These are phyloP conservation scores for Chlorella variabilis DNA, from an alignment of 163 green algal genomes.

Conservation along the genomic window DNA sequence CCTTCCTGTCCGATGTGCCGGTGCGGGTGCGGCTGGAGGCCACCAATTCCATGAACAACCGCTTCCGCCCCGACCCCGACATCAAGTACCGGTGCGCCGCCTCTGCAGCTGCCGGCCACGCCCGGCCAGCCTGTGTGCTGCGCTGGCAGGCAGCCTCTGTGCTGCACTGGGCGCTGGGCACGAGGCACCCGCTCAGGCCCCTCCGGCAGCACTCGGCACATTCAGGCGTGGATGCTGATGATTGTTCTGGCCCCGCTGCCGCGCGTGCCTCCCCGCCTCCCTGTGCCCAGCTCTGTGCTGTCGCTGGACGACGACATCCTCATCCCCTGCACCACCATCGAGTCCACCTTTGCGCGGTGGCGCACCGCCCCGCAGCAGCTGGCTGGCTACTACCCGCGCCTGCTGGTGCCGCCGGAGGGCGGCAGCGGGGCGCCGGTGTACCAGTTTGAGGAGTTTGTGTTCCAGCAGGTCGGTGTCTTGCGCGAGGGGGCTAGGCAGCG, in stretches of 20 bases:
- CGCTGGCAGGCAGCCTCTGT: background rate
- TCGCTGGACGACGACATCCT: conserved; percentile 67
- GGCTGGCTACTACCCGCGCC: conserved; percentile 61
- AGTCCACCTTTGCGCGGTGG: conserved; percentile 58
- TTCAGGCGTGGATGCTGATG: too few relatives aligned
- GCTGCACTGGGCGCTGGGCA: background rate
- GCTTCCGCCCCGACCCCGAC: conserved; percentile 51
- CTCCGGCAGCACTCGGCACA: too few relatives aligned
- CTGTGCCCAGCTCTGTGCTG: conserved; percentile 38
- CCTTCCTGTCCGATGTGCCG: conserved; percentile 12
- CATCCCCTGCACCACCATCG: conserved; percentile 47
- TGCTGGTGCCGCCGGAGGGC: conserved; percentile 34
- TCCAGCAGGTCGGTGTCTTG: background rate
- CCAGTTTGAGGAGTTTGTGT: conserved; percentile 26
- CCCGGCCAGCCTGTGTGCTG: too few relatives aligned
- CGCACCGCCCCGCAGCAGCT: conserved; percentile 41
- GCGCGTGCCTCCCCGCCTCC: background rate
- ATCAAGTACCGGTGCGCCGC: conserved; percentile 32
- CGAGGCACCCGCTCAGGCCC: too few relatives aligned
- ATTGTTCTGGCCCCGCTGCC: too few relatives aligned
- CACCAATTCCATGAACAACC: conserved; percentile 61
- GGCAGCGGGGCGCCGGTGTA: conserved; percentile 37
- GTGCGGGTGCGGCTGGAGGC: conserved; percentile 51
- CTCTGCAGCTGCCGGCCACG: too few relatives aligned
- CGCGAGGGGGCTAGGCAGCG: background rate